Base-by-base conservation (phyloP, 2,329 filamentous ascomycete genomes). In the Knufia fluminis region DNA sequence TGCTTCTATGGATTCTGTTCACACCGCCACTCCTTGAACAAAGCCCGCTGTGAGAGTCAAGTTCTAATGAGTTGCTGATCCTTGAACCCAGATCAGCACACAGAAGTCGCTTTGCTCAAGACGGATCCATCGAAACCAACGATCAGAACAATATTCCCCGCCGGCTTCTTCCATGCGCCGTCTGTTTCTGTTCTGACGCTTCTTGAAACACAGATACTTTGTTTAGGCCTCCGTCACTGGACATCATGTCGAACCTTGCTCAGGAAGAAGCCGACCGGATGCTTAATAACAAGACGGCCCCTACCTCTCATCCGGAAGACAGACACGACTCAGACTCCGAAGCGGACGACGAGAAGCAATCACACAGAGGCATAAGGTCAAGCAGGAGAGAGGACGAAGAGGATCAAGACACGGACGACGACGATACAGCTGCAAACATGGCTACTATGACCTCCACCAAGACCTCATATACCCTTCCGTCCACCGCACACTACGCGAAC, bases 231-330 rank as follows among this genome's bases (percentile, higher is more conserved):
- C 6, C 33, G n/a, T 36, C 9, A 53, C 46, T 44, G 57, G 59
- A 61, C 64, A 66, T 52, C 38, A 71, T 70, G 68, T 67, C 58
- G 16, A 54, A 68, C 51, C 56, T 57, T 52, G 69, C 70, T 46
- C 69, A 71, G 59, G 70, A 72, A 60, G 70, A 73, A 64, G 69
- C 70, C 57, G 66, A 72, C 48, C 65, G 63, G 44, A 63, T 71
- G 52, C 61, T 71, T 39, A 62, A 63, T 50, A 62, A 58, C 52
- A 64, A 63, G 46, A 64, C 66, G 46, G 61, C 59, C 40, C 55
- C 53, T 49, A 60, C 62, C 46, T 59, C 62, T 31, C 70, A 72
- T 55, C 70, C 70, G 10, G 70, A 72, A 60, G 70, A 73, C 54
- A 62, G 60, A 48, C 58, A 63, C 51, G 55, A 53, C 22, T 45